phyloP scores from a whole-genome alignment of 2,329 filamentous ascomycete species.

The Pestalotiopsis sp. region DNA sequence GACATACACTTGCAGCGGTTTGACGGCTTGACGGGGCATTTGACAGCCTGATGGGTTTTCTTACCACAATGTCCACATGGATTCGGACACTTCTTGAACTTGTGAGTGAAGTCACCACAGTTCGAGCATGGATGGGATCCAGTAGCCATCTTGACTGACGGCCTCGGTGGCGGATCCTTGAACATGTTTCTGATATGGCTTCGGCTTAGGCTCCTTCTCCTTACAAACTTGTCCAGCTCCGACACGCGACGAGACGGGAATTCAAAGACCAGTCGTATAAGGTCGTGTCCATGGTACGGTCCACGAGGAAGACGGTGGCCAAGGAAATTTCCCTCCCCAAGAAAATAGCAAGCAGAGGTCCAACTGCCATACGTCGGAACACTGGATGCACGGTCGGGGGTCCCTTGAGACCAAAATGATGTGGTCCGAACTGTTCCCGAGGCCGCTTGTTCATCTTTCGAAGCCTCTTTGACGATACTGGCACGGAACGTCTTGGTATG shows the following conservation, averaged over 20 bases:
- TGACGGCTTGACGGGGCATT: conserved; percentile 32
- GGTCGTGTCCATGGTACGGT: not conserved
- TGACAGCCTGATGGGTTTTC: conserved; percentile 26
- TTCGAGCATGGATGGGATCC: conserved; percentile 27
- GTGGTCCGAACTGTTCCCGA: not conserved
- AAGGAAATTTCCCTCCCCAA: not conserved
- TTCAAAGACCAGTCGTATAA: conserved; percentile 16
- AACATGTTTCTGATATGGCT: conserved; percentile 39
- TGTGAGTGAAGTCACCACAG: conserved; percentile 30
- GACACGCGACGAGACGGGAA: conserved; percentile 29
- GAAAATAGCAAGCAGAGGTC: conserved; percentile 15
- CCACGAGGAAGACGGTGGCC: not conserved
- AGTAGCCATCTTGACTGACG: not conserved
- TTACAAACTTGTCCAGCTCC: conserved; percentile 33
- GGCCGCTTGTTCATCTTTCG: not conserved
- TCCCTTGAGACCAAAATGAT: conserved; percentile 10
- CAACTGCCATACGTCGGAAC: conserved; percentile 19
- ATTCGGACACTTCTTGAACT: conserved; percentile 24
- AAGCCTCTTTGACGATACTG: not conserved
- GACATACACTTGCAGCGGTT: conserved; percentile 41
- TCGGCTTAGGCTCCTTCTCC: conserved; percentile 38
- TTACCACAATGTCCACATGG: conserved; percentile 39
- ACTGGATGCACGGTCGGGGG: conserved; percentile 20
- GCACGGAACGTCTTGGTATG: too few species aligned
- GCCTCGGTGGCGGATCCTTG: conserved; percentile 15